Percentiles rank a stretch among this genome's conserved stretches.
phyloP scores from a whole-genome alignment of 2,329 filamentous ascomycete genomes.

The Claviceps digitariae region DNA sequence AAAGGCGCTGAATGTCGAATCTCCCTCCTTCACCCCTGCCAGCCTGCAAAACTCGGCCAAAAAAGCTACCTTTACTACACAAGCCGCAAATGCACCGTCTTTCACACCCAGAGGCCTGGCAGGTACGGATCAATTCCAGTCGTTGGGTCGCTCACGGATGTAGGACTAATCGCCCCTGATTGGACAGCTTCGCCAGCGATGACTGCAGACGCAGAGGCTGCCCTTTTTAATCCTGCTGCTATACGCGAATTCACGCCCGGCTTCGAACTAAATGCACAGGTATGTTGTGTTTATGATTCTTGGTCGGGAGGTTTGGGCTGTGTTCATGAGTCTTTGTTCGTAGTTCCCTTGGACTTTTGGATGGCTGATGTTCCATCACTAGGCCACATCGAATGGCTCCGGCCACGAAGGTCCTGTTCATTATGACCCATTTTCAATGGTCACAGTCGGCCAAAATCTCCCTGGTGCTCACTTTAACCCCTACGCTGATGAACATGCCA shows the following conservation, averaged over 20 bases:
- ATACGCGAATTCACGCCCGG: slow-evolving; percentile 48
- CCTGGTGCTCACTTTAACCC: slow-evolving; percentile 50
- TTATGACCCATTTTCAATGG: slow-evolving; percentile 53
- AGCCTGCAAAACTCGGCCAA: slow-evolving; percentile 35
- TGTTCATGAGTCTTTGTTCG: background rate
- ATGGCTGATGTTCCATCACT: background rate
- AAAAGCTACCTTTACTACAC: slow-evolving; percentile 70
- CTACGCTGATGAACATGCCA: slow-evolving; percentile 59
- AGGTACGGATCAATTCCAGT: slow-evolving; percentile 16
- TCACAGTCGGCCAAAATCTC: slow-evolving; percentile 37
- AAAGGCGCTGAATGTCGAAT: slow-evolving; percentile 86
- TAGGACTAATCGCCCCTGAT: background rate
- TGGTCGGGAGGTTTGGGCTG: background rate
- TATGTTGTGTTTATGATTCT: slow-evolving; percentile 17
- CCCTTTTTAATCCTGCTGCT: slow-evolving; percentile 40
- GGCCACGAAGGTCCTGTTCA: slow-evolving; percentile 27
- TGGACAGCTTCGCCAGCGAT: slow-evolving; percentile 20
- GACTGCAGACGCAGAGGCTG: slow-evolving; percentile 28
- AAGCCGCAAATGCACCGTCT: slow-evolving; percentile 76
- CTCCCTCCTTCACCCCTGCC: slow-evolving; percentile 80
- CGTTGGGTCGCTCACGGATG: background rate
- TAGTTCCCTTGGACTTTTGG: background rate
- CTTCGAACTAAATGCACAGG: slow-evolving; percentile 37
- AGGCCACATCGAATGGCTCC: slow-evolving; percentile 33
- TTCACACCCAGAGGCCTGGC: slow-evolving; percentile 59